Base-by-base conservation (phyloP, 129 eudicot genomes). In the Arctium lappa region DNA sequence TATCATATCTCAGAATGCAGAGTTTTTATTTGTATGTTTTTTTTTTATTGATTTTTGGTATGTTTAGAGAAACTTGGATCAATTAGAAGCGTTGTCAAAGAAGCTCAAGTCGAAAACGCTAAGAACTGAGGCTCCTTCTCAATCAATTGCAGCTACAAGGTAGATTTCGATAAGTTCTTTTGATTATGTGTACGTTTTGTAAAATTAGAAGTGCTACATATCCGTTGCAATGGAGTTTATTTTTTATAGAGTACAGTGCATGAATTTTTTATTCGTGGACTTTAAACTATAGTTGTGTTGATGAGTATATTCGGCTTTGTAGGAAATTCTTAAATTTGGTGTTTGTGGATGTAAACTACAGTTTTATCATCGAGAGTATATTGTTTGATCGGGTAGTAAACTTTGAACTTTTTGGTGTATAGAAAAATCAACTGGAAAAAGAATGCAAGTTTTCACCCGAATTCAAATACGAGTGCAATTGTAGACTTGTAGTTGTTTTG, bases 131-230 rank as follows among this genome's bases (percentile, higher is more conserved):
- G 96, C 97, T 78, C 97, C 98, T 0, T 89, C 98, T 33, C 98
- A 95, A 72, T 92, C 98, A 32, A 87, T 92, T 89, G 97, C 98
- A 4, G 98, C 98, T 29, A 95, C 98, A 40, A 88, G 98, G 98
- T 92, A 72, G 39, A 2, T 36, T 44, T 48, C 37, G 56, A 33
- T 73, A 8, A 53, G 38, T 50, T 1, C 66, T 2, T 48, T 62
- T 32, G 1, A 2, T 42, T 56, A 1, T 15, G 5, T 71, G 11
- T 38, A 37, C 6, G 27, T 31, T 72, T 30, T 31, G 4, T 7
- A 6, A 78, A 36, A 9, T 62, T 77, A 22, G 34, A 6, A 48
- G 30, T 8, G 56, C n/a, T 77, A 60, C 16, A 10, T 34, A 56
- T 36, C n/a, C 18, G 77, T 71, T 80, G 3, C 38, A 34, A 1